Base-by-base conservation (phyloP, 2,329 filamentous ascomycete genomes). In the Fusarium azukiicola region DNA sequence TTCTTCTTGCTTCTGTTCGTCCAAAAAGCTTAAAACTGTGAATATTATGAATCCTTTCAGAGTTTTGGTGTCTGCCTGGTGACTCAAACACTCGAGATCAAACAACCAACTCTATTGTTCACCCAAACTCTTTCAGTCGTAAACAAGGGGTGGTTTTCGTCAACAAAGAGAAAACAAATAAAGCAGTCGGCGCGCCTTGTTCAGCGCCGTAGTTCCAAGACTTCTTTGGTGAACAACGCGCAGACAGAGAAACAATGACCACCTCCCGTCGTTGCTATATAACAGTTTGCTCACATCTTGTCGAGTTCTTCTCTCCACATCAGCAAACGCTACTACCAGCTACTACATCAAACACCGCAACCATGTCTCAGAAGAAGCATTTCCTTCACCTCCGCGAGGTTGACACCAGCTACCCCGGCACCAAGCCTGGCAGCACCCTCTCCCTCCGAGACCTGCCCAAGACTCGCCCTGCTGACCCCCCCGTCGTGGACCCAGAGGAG, bases 81-180 rank as follows among this genome's bases (percentile, higher is more conserved):
- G 27, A 32, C 27, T 32, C 54, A 61, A 61, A 61, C 54, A 61
- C 36, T n/a, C n/a, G 27, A 49, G 17, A 67, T 19, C 27, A 38
- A 38, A 47, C 64, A 40, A 38, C 64, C 64, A 40, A 38, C 64
- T 50, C 46, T 36, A 23, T 47, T 67, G 19, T 40, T 50, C 46
- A 67, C 23, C 27, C 9, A 7, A 2, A 21, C 54, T 5, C 36
- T 40, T 61, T 40, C 13, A 61, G n/a, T 40, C 54, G 40, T 61
- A 23, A 61, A 61, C 13, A 61, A 61, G 16, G 14, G 40, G 40
- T 23, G 40, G 40, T 23, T 36, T 40, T 61, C 36, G 14, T 21
- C 13, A 61, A 61, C 54, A 61, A 58, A 58, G 21, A 11, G 27
- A 32, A 32, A 32, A 32, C 27, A 32, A 32, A 32, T 32, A 32